phyloP scores from a whole-genome alignment of 805 yeast genomes.

The Ogataea sp. region DNA sequence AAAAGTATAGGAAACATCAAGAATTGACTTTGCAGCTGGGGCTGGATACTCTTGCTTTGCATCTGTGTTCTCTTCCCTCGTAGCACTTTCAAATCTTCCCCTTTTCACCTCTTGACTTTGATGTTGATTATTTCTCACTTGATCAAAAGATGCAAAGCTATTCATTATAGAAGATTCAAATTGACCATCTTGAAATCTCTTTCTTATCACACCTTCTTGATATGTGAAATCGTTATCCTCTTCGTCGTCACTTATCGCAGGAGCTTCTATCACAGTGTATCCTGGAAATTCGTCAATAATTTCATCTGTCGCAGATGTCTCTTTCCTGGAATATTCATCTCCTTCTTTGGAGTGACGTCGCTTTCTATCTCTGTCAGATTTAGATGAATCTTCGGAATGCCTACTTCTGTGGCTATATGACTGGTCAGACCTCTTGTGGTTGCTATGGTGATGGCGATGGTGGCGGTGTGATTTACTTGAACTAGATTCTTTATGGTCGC shows the following conservation, averaged over 20 bases:
- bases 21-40: neutral
- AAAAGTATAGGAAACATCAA: constrained; percentile 23
- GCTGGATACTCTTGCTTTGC: neutral
- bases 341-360: no score
- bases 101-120: neutral
- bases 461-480: neutral
- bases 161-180: neutral
- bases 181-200: neutral
- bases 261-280: constrained; percentile 14
- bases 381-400: no score
- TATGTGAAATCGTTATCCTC: neutral
- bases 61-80: neutral
- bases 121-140: neutral
- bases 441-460: constrained; percentile 1
- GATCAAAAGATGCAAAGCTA: neutral
- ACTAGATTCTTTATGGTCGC: neutral
- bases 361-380: no score
- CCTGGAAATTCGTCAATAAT: constrained; percentile 8
- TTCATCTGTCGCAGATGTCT: neutral
- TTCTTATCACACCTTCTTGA: neutral
- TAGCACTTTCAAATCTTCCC: neutral
- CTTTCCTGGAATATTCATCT: no score
- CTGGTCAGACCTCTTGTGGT: neutral
- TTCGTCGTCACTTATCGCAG: constrained; percentile 18
- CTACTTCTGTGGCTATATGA: neutral